Evolutionary conservation across 2,329 filamentous ascomycete species (phyloP).

Genomic region (Aspergillus candidus): DNA sequence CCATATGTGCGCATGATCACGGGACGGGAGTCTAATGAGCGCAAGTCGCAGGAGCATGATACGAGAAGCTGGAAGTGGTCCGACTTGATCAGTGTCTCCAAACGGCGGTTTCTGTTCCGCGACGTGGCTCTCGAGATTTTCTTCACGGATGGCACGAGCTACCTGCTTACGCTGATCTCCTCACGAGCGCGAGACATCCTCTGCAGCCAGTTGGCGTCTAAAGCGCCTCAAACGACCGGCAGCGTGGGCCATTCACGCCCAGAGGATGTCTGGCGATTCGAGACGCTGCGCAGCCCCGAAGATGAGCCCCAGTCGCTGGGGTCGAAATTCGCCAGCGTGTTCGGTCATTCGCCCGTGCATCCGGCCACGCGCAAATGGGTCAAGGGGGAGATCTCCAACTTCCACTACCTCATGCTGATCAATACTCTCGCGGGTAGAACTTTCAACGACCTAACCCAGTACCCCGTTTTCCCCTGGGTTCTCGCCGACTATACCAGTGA

Average conservation of each 20-base stretch:
- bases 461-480: conserved; percentile 97
- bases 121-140: conserved; percentile 97
- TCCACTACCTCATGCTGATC: conserved; percentile 96
- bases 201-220: conserved; percentile 65
- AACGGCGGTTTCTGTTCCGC: conserved; percentile 87
- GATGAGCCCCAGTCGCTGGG: conserved; percentile 64
- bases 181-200: conserved; percentile 70
- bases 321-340: conserved; percentile 85
- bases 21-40: conserved; percentile 60
- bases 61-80: conserved; percentile 89
- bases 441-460: conserved; percentile 97
- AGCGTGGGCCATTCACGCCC: conserved; percentile 64
- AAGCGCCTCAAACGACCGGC: conserved; percentile 73
- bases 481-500: conserved; percentile 93
- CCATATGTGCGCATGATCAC: conserved; percentile 93
- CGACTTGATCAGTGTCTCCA: conserved; percentile 91
- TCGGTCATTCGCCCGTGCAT: conserved; percentile 74
- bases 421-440: conserved; percentile 96
- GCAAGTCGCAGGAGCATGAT: conserved; percentile 63
- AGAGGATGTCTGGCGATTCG: conserved; percentile 87
- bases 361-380: conserved; percentile 86
- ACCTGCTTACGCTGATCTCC: conserved; percentile 79
- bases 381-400: conserved; percentile 93
- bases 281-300: conserved; percentile 67
- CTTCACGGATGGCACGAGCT: conserved; percentile 94